Evolutionary conservation across 1,284 basidiomycete genomes (phyloP), one percentile per base, ranked within the genome.

Genomic region (Rhodotorula sp.): DNA sequence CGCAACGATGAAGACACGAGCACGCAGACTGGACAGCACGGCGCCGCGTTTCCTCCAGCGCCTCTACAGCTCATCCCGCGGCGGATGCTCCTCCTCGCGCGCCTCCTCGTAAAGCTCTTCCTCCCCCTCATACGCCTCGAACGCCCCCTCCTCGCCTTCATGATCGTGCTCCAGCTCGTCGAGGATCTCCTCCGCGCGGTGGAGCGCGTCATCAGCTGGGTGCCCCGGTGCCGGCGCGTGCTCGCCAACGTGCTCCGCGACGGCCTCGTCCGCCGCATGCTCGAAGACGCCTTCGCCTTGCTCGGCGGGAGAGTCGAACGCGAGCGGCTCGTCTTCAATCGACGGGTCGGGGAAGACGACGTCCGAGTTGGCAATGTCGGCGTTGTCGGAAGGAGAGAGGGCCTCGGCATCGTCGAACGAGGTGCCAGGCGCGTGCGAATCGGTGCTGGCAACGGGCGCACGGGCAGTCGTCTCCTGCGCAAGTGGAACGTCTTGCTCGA

Each of bases 321-420:
- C 41, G 29, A 15, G 57, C 4, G 22, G 29, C 25, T 60, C 44
- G 6, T 32, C 36, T 39, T 65, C 68, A 46, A 69, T 34, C 8
- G 54, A 55, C 7, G 57, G 17, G 15, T 59, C 58, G 1, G 63
- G 63, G 51, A 37, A 69, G 29, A 61, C 21, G 9, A n/a, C 51
- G 37, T 65, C 58, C 39, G 68, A 69, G 57, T 69, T 69, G 34
- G 67, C 34, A 34, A 55, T 6, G 25, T 64, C 63, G n/a, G 22
- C 61, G n/a, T 53, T 4, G 36, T 12, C 27, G 27, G n/a, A 27
- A 32, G 27, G 8, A 6, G 46, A 27, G 34, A 12, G 2, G 19
- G 44, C 8, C 3, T 29, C 55, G n/a, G 25, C 34, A 2, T 61
- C 6, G 32, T 50, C 8, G 25, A 34, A 3, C 25, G 34, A 15